Conservation (phyloP, 2,329 filamentous ascomycete genomes). For the Fusarium sp. region DNA sequence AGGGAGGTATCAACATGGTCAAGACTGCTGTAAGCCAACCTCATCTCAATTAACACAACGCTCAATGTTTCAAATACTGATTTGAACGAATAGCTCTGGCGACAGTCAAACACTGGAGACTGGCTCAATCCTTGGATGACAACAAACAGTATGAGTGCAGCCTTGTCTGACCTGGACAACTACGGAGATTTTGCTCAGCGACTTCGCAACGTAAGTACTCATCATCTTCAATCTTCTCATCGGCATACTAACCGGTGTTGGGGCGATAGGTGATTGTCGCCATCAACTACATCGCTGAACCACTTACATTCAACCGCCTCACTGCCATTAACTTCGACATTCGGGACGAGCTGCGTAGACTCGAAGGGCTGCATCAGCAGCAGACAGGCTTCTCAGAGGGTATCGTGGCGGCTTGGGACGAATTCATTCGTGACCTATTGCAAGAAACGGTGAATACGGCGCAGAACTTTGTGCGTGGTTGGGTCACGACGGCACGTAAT, state of each 20-base stretch:
- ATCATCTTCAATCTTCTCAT: not conserved
- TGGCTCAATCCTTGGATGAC: conserved; percentile 18
- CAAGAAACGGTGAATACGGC: conserved; percentile 7
- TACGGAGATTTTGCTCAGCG: not conserved
- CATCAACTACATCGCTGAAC: conserved; percentile 16
- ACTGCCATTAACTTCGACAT: conserved; percentile 19
- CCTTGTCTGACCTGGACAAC: not conserved
- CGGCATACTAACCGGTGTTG: not conserved
- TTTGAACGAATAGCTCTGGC: conserved; percentile 14
- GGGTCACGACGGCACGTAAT: conserved; percentile 16
- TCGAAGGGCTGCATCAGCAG: conserved; percentile 4
- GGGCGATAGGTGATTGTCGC: conserved; percentile 9
- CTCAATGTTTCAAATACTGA: not conserved
- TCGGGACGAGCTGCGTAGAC: conserved; percentile 11
- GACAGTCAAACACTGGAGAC: conserved; percentile 9
- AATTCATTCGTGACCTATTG: conserved; percentile 17
- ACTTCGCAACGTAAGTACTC: not conserved
- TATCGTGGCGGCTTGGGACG: conserved; percentile 21
- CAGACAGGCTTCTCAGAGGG: conserved; percentile 8
- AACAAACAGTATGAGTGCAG: conserved; percentile 2
- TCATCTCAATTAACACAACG: not conserved
- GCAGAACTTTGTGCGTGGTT: conserved; percentile 7
- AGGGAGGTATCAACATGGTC: conserved; percentile 12
- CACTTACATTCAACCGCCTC: conserved; percentile 9
- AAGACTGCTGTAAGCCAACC: conserved; percentile 19